Conservation (phyloP, 2,329 filamentous ascomycete genomes). For the Fusarium scirpi region DNA sequence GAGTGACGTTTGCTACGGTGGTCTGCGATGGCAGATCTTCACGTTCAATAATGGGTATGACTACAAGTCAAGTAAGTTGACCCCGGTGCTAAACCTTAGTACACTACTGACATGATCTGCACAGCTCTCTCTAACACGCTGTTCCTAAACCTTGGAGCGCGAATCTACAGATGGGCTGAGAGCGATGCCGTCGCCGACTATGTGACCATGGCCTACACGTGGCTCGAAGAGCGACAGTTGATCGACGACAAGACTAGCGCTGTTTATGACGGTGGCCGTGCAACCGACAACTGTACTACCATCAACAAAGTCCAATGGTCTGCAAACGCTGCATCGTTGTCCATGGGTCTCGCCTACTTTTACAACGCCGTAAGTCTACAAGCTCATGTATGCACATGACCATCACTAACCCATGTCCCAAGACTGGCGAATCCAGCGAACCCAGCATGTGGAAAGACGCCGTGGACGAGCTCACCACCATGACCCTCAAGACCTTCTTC, state of each 20-base stretch:
- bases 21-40: slow-evolving; percentile 84
- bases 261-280: slow-evolving; percentile 72
- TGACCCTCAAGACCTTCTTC: slow-evolving; percentile 63
- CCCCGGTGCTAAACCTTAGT: rapidly evolving
- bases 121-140: slow-evolving; percentile 68
- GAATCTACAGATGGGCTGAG: slow-evolving; percentile 76
- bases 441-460: slow-evolving; percentile 63
- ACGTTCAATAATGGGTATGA: slow-evolving; percentile 79
- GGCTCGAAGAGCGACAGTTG: slow-evolving; percentile 65
- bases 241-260: slow-evolving; percentile 70
- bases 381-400: slow-evolving; percentile 1
- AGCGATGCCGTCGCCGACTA: slow-evolving; percentile 74
- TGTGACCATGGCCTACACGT: slow-evolving; percentile 72
- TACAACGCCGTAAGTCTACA: slow-evolving; percentile 67
- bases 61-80: slow-evolving; percentile 72
- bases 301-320: slow-evolving; percentile 73
- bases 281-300: slow-evolving; percentile 68
- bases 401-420: not conserved
- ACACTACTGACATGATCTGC: not conserved
- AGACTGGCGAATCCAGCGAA: slow-evolving; percentile 33
- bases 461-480: slow-evolving; percentile 65
- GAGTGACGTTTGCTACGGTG: slow-evolving; percentile 52
- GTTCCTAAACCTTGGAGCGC: slow-evolving; percentile 74
- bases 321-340: slow-evolving; percentile 71
- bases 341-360: slow-evolving; percentile 74